A percentile compares a stretch with the other conserved stretches of the same genome.
phyloP scores from a whole-genome alignment of 352 stramenopile species.

The Globisporangium nagaii region DNA sequence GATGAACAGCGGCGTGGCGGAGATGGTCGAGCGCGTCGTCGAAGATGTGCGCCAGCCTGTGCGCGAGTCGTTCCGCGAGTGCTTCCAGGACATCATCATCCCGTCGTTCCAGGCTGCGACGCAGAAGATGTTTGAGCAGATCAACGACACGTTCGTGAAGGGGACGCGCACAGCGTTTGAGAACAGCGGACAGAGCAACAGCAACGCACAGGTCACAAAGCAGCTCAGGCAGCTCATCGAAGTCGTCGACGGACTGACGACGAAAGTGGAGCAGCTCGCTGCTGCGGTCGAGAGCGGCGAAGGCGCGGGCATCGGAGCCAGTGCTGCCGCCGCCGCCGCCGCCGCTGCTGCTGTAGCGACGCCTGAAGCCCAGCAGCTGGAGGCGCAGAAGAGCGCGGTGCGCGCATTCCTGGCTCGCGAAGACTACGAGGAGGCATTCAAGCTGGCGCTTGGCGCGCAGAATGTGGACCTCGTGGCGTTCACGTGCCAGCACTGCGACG shows the following conservation, averaged over 20 bases:
- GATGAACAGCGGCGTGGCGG: slow-evolving; percentile 51
- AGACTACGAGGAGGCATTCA: slow-evolving; percentile 79
- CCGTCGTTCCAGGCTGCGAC: slow-evolving; percentile 82
- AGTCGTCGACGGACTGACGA: slow-evolving; percentile 49
- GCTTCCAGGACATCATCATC: slow-evolving; percentile 84
- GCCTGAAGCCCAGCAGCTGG: slow-evolving; percentile 50
- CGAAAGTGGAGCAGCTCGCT: slow-evolving; percentile 57
- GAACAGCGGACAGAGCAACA: slow-evolving; percentile 41
- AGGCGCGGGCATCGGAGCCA: no score
- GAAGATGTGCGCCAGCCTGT: slow-evolving; percentile 78
- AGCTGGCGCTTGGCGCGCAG: slow-evolving; percentile 70
- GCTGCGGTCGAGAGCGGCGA: slow-evolving; percentile 21
- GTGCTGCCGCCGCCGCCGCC: not conserved
- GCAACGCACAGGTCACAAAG: slow-evolving; percentile 49
- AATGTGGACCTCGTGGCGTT: slow-evolving; percentile 71
- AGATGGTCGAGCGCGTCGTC: slow-evolving; percentile 72
- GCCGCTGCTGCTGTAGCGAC: slow-evolving; percentile 17
- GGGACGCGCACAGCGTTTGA: slow-evolving; percentile 61
- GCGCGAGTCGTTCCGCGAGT: slow-evolving; percentile 81
- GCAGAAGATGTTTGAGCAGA: slow-evolving; percentile 89
- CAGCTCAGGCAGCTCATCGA: slow-evolving; percentile 66
- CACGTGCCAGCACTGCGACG: slow-evolving; percentile 64
- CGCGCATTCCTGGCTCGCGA: slow-evolving; percentile 36
- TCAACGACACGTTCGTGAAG: slow-evolving; percentile 78
- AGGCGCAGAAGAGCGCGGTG: slow-evolving; percentile 54